Evolutionary conservation across 2,329 filamentous ascomycete species (phyloP), one percentile per base, ranked within the genome.

Genomic region (Cordyceps tenuipes): DNA sequence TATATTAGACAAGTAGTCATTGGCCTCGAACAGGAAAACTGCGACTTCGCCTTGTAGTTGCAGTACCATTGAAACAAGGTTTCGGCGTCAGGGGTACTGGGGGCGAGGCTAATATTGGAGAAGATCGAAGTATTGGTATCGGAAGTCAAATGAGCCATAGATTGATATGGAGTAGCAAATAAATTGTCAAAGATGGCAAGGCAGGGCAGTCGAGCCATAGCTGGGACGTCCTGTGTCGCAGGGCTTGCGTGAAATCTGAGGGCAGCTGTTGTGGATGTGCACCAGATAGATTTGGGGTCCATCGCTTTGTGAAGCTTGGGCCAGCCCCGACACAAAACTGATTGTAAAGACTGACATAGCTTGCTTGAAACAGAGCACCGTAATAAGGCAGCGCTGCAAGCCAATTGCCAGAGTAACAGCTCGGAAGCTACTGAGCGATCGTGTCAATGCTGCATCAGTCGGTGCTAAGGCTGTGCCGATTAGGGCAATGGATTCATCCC

Each of bases 211-310:
- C 19, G n/a, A 8, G 26, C 53, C 21, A 36, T 31, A n/a, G 17
- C 31, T 31, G 54, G 29, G 31, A 57, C 29, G 31, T 47, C 26
- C 17, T 57, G 44, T 31, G 44, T 48, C 31, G 44, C 54, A 48
- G 29, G 19, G 9, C 13, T 29, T 34, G 17, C 31, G 10, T 39
- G 19, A 19, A 47, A 19, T 41, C 31, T 31, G 17, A 49, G 19
- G 13, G 31, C 17, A 3, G 39, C 23, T 31, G 21, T 31, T 34
- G 46, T 39, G 46, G 47, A 43, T 43, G 21, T 44, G 43, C 55
- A 17, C 21, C 46, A 52, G 56, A 52, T 59, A 52, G 23, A 52
- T 51, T 46, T 19, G 17, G 56, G 39, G n/a, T 52, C 56, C 56
- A 59, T 46, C n/a, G 5, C 29, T 31, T 44, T 46, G 46, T n/a